Base-by-base conservation (phyloP, 257 asterid genomes). In the Rubia yunnanensis region DNA sequence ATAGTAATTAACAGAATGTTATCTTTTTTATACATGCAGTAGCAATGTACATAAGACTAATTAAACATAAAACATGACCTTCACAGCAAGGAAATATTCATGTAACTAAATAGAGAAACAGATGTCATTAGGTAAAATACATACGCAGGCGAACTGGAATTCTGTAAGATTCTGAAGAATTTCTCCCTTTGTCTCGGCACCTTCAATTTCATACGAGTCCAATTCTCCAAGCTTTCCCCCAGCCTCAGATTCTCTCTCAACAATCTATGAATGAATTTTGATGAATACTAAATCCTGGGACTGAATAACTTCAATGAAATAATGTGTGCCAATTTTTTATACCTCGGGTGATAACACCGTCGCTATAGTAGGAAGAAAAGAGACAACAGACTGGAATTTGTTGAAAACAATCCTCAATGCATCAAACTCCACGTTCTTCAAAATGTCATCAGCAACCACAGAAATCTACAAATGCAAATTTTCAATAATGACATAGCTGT, bases 261-360 rank as follows among this genome's bases (percentile, higher is more conserved):
- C 84, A 55, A 81, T 65, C 97, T 90, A 76, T 52, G 68, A 35
- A 69, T 62, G 10, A 57, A 66, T 60, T 59, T n/a, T 46, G 65
- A 71, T 78, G 63, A 84, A 74, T 58, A 62, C 60, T 63, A 53
- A 82, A 73, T 57, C 63, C 60, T 55, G n/a, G 46, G 34, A 46
- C 52, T 38, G 28, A 20, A 32, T 31, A 68, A 46, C 28, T 54
- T 55, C 24, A 11, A 56, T 13, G 57, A 59, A 15, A 10, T 5
- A 56, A 67, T 10, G 46, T 39, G 3, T 38, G 65, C 50, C 64
- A 69, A 60, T 55, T 55, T 66, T 10, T 31, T 74, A 26, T 63
- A 94, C 99, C 99, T 94, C 99, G 4, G 99, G 99, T 63, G 99
- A 90, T 65, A 94, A 76, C 27, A 94, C 79, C 67, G 99, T 94